Base-by-base conservation (phyloP, 345 rosid species). In the Eucalyptus globulus region DNA sequence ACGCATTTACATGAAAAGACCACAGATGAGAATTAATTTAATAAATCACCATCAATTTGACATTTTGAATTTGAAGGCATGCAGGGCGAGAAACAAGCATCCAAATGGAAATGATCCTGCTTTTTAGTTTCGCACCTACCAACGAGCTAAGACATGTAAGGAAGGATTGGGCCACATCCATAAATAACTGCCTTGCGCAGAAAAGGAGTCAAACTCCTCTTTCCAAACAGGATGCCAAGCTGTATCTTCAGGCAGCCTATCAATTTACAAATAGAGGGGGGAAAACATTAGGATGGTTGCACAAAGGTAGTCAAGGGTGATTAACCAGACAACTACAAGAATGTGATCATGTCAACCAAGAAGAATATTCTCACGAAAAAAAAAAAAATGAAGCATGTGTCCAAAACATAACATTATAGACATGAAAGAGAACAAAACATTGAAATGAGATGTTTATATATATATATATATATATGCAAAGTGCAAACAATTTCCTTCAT, bases 91-190 rank as follows among this genome's bases (percentile, higher is more conserved):
- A 3, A 87, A 34, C 53, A 83, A 3, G 50, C 49, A 83, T 43
- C 29, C 24, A 83, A 60, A 60, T 44, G 22, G 54, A 67, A 31
- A 54, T 90, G 34, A 37, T 37, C 37, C 37, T 37, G 37, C 37
- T 37, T 37, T 37, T 37, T 60, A 26, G 15, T 40, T 4, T 4
- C 5, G 4, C 26, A 11, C 67, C 5, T 40, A 40, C 99, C 97
- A 96, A 87, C 94, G 95, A 93, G 93, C 97, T 90, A 97, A 87
- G 99, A 97, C 95, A 97, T 94, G 97, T 96, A 94, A 88, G 98
- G 95, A 86, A 95, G 90, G 80, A 96, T 91, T n/a, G 97, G 98
- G 26, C 98, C 99, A 91, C 95, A 96, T 89, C 97, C 99, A 80
- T 88, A 92, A 49, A 94, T 92, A 86, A 97, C 94, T 62, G 97